Base-by-base conservation (phyloP, 2,329 filamentous ascomycete species). In the Curvularia eragrostidis region DNA sequence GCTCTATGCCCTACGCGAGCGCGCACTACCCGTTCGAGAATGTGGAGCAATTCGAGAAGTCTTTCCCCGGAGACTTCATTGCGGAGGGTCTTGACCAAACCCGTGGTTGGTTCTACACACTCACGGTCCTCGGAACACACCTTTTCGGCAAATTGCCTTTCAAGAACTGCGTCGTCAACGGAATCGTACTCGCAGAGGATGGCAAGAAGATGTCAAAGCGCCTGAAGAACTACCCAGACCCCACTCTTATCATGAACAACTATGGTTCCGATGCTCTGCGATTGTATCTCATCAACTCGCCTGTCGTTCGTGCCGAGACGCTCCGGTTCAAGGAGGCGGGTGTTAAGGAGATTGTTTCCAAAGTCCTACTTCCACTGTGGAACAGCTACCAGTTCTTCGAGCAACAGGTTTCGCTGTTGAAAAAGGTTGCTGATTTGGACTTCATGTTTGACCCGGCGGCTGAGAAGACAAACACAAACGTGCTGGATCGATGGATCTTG, bases 181-280 rank as follows among this genome's bases (percentile, higher is more conserved):
- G 93, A 48, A 95, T 97, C 62, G 93, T 97, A 4, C 84, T 97
- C 39, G 93, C 93, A 0, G 93, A 96, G 75, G 92, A 97, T 71
- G 94, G 94, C 54, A 97, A 97, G 83, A 98, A 98, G 83, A 98
- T 98, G 94, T 97, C 93, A 6, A 98, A 98, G 80, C 87, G 94
- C 52, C 83, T 97, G 56, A 96, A 97, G 81, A 98, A 98, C 78
- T 98, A 97, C 77, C 94, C 94, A 0, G 93, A 97, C 70, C 94
- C 94, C 10, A 82, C 82, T 55, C 81, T 92, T 50, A 87, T 98
- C 65, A 95, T 97, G 84, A 81, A 90, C 56, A 90, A 90, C 71
- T 96, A 96, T 74, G 94, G 94, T 19, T 93, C 93, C 1, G 94
- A 98, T 79, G 93, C 94, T 28, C 85, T 98, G 48, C 89, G 94